These are phyloP conservation scores for Dryas integrifolia DNA, from an alignment of 331 rosid genomes.

Conservation along the genomic window DNA sequence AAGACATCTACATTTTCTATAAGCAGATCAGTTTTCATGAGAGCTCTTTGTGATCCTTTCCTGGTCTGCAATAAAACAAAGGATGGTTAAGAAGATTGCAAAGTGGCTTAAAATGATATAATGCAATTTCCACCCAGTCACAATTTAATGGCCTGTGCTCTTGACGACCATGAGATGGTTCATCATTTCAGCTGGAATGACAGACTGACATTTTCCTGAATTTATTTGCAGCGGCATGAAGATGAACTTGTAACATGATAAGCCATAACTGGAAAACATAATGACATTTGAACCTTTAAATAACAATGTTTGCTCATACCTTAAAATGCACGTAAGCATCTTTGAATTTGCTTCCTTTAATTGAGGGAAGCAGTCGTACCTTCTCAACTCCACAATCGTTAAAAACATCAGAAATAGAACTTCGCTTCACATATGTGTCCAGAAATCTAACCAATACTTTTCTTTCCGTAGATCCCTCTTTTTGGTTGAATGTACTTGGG, in stretches of 20 bases:
- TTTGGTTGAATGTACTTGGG: not conserved
- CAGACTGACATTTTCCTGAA: not conserved
- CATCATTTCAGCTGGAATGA: not conserved
- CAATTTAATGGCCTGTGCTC: not conserved
- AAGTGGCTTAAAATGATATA: not conserved
- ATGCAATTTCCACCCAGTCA: constrained; percentile 4
- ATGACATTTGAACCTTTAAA: not conserved
- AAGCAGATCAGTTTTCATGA: not conserved
- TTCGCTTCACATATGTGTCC: not conserved
- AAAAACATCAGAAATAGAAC: not conserved
- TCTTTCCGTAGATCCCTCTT: constrained; percentile 13
- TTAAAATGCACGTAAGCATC: constrained; percentile 25
- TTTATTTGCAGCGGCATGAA: not conserved
- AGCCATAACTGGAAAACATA: not conserved
- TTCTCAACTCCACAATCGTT: not conserved
- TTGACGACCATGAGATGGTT: not conserved
- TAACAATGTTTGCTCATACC: constrained; percentile 5
- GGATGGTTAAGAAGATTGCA: not conserved
- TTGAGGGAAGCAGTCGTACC: constrained; percentile 10
- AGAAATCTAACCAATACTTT: constrained; percentile 28
- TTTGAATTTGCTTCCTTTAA: constrained; percentile 22
- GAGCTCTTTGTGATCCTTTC: constrained; percentile 21
- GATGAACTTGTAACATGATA: not conserved
- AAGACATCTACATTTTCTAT: not conserved
- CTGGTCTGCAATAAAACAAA: constrained; percentile 17